Base-by-base conservation (phyloP, 164 flowering plant species). In the Berberis thunbergii region DNA sequence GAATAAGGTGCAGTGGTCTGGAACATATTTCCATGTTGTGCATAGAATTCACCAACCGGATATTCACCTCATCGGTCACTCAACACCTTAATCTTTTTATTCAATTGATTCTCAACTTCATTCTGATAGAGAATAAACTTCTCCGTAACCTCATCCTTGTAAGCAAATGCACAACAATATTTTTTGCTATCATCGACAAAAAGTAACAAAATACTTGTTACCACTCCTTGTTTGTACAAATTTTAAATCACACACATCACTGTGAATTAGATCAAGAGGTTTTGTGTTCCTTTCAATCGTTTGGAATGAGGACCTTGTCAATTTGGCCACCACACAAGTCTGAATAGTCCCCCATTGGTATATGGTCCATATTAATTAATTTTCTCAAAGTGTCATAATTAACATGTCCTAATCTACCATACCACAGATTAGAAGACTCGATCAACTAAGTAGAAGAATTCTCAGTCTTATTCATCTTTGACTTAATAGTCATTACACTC, bases 21-120 rank as follows among this genome's bases (percentile, higher is more conserved):
- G 13, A 69, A 69, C 2, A 75, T 63, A 2, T 72, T 69, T 2
- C 57, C 73, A 48, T 54, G 6, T 39, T 65, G 1, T 12, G n/a
- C 1, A 54, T 58, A 71, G 5, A 57, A 65, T 7, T 55, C 46
- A 0, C 2, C 52, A 65, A 69, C 43, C 2, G 60, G 59, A 66
- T 68, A 70, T 56, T 70, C 71, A 46, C 69, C 54, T 8, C 71
- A 66, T 67, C 55, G 39, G 60, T 67, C 66, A 39, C 57, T 59
- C 0, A 72, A 0, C 3, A 6, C 40, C 55, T 72, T 69, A 7
- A 69, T 61, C 7, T 60, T 69, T 12, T 41, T 72, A 6, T n/a
- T 42, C 1, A 63, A 63, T 64, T 70, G 59, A 54, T 69, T 63
- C 10, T 62, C 61, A 43, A 70, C 71, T 73, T 26, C 65, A 43